These are phyloP conservation scores for Clarireedia paspali DNA, from an alignment of 2,329 filamentous ascomycete species.

Conservation along the genomic window DNA sequence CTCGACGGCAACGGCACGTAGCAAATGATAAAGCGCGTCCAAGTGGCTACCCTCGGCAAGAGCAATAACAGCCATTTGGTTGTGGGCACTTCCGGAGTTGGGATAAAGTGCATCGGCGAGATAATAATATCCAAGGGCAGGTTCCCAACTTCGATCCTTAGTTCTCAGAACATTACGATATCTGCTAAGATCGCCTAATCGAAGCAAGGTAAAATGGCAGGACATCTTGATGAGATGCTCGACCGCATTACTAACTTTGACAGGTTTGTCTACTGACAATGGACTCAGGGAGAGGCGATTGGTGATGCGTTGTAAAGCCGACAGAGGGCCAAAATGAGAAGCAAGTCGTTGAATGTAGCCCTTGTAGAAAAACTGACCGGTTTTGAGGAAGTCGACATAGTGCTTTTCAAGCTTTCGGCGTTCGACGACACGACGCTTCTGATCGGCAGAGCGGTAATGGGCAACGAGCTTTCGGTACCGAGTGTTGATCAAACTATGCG, in stretches of 20 bases:
- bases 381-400: conserved; percentile 80
- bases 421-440: conserved; percentile 45
- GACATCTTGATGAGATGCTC: conserved; percentile 53
- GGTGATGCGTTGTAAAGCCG: conserved; percentile 26
- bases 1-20: conserved; percentile 69
- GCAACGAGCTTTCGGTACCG: conserved; percentile 66
- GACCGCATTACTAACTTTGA: conserved; percentile 19
- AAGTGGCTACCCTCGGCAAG: conserved; percentile 73
- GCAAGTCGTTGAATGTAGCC: conserved; percentile 74
- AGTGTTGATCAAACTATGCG: conserved; percentile 69
- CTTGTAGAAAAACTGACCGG: conserved; percentile 81
- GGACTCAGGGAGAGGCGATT: conserved; percentile 23
- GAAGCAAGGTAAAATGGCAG: conserved; percentile 77
- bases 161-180: conserved; percentile 71
- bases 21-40: conserved; percentile 81
- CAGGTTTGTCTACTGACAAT: conserved; percentile 20
- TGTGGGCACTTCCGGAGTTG: conserved; percentile 71
- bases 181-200: conserved; percentile 81
- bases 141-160: conserved; percentile 66
- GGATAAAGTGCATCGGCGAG: conserved; percentile 75
- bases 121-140: conserved; percentile 75
- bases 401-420: conserved; percentile 73
- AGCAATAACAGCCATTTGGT: conserved; percentile 84
- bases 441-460: conserved; percentile 40
- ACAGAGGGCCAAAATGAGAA: conserved; percentile 40